Conservation (phyloP, 495 filamentous ascomycete species). For the Xylaria longipes region DNA sequence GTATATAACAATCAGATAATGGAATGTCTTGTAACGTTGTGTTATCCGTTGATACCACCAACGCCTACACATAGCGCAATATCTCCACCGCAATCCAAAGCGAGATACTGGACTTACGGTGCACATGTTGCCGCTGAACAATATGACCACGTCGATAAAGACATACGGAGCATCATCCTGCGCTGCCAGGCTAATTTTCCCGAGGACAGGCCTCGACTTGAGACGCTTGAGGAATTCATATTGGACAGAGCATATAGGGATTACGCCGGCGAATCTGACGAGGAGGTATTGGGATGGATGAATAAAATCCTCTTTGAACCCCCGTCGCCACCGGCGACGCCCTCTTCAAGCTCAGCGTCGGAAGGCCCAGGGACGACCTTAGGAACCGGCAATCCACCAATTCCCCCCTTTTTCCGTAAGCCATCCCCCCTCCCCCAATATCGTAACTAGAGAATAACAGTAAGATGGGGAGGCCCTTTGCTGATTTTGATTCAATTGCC, state of each 20-base stretch:
- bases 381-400: neutral
- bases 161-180: neutral
- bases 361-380: neutral
- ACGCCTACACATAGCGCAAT: neutral
- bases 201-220: neutral
- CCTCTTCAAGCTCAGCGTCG: neutral
- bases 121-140: neutral
- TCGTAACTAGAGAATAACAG: neutral
- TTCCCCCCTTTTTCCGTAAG: neutral
- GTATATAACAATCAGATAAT: neutral
- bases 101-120: neutral
- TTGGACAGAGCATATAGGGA: neutral
- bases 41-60: neutral
- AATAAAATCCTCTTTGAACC: neutral
- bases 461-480: neutral
- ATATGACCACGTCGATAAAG: neutral
- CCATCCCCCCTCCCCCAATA: neutral
- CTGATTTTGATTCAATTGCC: neutral
- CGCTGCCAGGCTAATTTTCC: constrained; percentile 12
- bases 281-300: neutral
- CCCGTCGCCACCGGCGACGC: neutral
- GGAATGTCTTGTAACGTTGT: neutral
- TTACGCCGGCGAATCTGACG: neutral
- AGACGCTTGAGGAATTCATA: neutral
- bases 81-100: neutral